Conservation (phyloP, 2,329 filamentous ascomycete genomes). For the Sclerotinia spermophila region DNA sequence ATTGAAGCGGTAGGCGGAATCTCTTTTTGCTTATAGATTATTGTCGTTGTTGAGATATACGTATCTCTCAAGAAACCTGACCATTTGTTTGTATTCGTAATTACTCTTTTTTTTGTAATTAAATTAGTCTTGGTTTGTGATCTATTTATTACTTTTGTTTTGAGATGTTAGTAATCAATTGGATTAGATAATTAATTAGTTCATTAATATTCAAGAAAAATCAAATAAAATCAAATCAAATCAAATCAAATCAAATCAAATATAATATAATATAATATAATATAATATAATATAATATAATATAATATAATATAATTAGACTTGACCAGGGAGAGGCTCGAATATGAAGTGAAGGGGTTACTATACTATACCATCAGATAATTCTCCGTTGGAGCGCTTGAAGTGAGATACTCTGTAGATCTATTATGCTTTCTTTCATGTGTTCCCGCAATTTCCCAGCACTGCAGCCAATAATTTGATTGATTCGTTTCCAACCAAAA, state of each 20-base stretch:
- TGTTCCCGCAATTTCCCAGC: slow-evolving; percentile 6
- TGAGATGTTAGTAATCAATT: neutral
- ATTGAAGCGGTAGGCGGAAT: slow-evolving; percentile 16
- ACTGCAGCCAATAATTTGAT: neutral
- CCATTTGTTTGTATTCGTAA: neutral
- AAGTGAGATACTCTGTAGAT: too few species aligned
- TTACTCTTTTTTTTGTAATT: neutral
- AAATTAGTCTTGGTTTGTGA: neutral
- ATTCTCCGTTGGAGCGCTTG: slow-evolving; percentile 28
- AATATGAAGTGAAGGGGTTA: slow-evolving; percentile 22
- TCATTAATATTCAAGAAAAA: too few species aligned
- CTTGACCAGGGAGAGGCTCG: slow-evolving; percentile 24
- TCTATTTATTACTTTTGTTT: too few species aligned
- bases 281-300: neutral
- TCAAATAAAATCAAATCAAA: too few species aligned
- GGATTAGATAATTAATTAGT: neutral
- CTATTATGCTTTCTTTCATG: slow-evolving; percentile 25
- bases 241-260: too few species aligned
- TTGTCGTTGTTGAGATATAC: too few species aligned
- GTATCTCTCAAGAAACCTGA: neutral
- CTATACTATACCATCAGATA: too few species aligned
- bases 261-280: neutral
- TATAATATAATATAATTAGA: slow-evolving; percentile 15
- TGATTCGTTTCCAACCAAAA: neutral
- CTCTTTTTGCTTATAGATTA: neutral